Evolutionary conservation across 345 rosid genomes (phyloP), one percentile per base, ranked within the genome.

Genomic region (Citrus medica): DNA sequence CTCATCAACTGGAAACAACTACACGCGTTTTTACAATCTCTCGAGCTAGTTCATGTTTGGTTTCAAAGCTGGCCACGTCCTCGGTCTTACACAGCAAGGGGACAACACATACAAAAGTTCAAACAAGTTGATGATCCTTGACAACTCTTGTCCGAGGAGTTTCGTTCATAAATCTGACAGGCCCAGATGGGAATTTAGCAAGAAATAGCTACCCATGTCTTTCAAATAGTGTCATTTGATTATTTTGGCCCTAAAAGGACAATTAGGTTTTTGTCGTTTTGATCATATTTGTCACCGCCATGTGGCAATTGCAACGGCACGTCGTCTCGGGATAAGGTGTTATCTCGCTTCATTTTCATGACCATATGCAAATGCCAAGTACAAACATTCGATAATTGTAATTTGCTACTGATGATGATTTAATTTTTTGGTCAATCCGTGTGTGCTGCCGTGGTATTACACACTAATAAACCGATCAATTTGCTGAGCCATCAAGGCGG

Each of bases 171-270:
- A 60, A 71, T 62, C 82, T 76, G 81, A 79, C 82, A 79, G 19
- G 4, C 25, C 79, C 79, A 76, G 67, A 74, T 81, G 83, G 83
- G 76, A 53, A 38, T 51, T 64, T 74, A 3, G 56, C 35, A 21
- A 73, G 80, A 78, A 76, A 71, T 72, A 40, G 56, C 68, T 25
- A 35, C 48, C 79, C 79, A 46, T 68, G 80, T 75, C 77, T 19
- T 53, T 6, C 6, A 56, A 74, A 40, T 13, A 28, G 21, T 51
- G 79, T 76, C 55, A 19, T 58, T 10, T 9, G 62, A 74, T 67
- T 16, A 17, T 53, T 67, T 74, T 67, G 14, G 32, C 28, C 58
- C 38, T 53, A 14, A 16, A 35, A 24, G 16, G 65, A 55, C 79
- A 76, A 76, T n/a, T n/a, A 48, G 63, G 48, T 17, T 17, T 67